A percentile compares a stretch with the other conserved stretches of the same genome.
Evolutionary conservation across 148 eudicot species (phyloP).

Genomic region (Beta vulgaris): DNA sequence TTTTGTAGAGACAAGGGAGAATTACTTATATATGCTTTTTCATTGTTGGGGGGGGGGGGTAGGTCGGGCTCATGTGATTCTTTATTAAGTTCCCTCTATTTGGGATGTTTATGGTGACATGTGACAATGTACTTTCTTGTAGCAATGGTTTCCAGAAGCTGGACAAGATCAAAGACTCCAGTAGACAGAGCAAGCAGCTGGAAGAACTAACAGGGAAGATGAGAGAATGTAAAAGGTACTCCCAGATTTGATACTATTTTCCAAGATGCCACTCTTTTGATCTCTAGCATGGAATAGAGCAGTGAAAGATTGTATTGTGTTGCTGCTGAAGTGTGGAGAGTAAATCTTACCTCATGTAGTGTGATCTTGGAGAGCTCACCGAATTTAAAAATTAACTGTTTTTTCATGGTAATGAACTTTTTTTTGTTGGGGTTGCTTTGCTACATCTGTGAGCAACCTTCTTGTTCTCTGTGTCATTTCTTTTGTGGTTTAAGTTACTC

Average conservation of each 20-base stretch:
- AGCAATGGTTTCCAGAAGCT: constrained; percentile 99
- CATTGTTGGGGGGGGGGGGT: not conserved
- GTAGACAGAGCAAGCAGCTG: constrained; percentile 91
- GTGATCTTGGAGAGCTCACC: not conserved
- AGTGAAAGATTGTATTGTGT: not conserved
- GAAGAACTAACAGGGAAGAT: constrained; percentile 97
- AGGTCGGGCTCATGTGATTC: not conserved
- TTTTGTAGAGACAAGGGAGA: not conserved
- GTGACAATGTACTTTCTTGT: constrained; percentile 10
- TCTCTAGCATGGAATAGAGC: not conserved
- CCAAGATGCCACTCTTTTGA: too few species aligned
- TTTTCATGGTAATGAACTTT: not conserved
- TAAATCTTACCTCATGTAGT: not conserved
- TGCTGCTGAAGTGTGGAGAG: not conserved
- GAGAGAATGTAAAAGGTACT: constrained; percentile 97
- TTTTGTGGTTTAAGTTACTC: not conserved
- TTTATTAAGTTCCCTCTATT: not conserved
- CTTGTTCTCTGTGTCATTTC: not conserved
- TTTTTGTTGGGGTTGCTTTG: not conserved
- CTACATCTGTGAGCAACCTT: not conserved
- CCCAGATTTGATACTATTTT: not conserved
- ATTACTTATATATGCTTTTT: not conserved
- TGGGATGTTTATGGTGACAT: not conserved
- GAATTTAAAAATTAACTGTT: not conserved
- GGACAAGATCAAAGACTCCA: constrained; percentile 89